Evolutionary conservation across 495 filamentous ascomycete species (phyloP), one percentile per base, ranked within the genome.

Genomic region (Astrocystis sublimbata): DNA sequence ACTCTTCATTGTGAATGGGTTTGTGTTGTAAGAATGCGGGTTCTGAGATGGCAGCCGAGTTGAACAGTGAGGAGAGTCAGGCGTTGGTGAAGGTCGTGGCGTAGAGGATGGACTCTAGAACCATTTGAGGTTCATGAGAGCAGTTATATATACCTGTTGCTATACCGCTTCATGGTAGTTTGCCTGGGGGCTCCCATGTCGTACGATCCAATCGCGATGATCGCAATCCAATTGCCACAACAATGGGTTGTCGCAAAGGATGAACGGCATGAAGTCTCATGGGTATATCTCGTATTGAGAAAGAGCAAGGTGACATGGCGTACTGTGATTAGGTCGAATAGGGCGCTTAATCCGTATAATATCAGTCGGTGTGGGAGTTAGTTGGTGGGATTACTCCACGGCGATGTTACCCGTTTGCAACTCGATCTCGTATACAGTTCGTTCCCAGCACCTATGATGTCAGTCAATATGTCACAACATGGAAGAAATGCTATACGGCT

Each of bases 1-100:
- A 35, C 33, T 36, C 28, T 60, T 60, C 68, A 71, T 71, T 12
- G 21, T 62, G 21, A 21, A 51, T n/a, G 36, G 24, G n/a, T 17
- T 17, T 8, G 9, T 13, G 24, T n/a, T 17, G 24, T 30, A 41
- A 23, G 49, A 36, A n/a, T 7, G 10, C 24, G 21, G 31, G 38
- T 28, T 30, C 36, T 24, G 17, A 5, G 6, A n/a, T 55, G 7
- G 35, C 52, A 24, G n/a, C 4, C 23, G 13, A 21, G 2, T 4
- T 15, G 17, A 36, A 30, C 19, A 31, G 24, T 10, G 10, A 17
- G 19, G 24, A 6, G 31, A 49, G 17, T 19, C 0, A 36, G 4
- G 17, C 7, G 17, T 15, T 38, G 13, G 28, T 49, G 42, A 45
- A 4, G 40, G 15, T 41, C n/a, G 4, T 9, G 30, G 36, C 2